phyloP scores from a whole-genome alignment of 768 basidiomycete species.

The Lactifluus pinguis region DNA sequence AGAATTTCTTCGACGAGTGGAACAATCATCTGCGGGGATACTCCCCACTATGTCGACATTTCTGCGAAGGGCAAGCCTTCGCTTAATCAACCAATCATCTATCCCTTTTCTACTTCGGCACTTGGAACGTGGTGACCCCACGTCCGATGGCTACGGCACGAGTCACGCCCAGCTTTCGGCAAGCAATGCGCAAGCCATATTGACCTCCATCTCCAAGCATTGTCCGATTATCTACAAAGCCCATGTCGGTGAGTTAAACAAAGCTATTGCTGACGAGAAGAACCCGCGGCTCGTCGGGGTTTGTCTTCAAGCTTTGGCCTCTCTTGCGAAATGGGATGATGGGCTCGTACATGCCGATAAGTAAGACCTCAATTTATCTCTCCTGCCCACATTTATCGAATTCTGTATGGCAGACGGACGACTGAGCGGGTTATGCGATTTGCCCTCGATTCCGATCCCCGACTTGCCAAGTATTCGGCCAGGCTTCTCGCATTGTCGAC shows the following conservation, averaged over 20 bases:
- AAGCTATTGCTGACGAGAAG: slow-evolving; percentile 60
- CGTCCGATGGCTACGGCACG: slow-evolving; percentile 29
- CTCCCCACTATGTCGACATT: slow-evolving; percentile 60
- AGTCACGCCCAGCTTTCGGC: slow-evolving; percentile 31
- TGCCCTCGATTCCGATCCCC: slow-evolving; percentile 48
- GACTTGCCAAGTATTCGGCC: slow-evolving; percentile 80
- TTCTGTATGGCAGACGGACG: slow-evolving; percentile 41
- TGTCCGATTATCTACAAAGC: slow-evolving; percentile 62
- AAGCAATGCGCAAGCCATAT: slow-evolving; percentile 41
- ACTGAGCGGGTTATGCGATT: slow-evolving; percentile 54
- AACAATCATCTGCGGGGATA: slow-evolving; percentile 54
- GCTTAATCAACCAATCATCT: slow-evolving; percentile 77
- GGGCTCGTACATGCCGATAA: slow-evolving; percentile 52
- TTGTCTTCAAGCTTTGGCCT: slow-evolving; percentile 68
- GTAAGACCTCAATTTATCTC: slow-evolving; percentile 29
- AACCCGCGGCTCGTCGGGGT: slow-evolving; percentile 48
- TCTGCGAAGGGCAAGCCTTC: slow-evolving; percentile 59
- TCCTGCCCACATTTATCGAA: neutral
- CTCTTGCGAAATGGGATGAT: slow-evolving; percentile 50
- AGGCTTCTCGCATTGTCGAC: slow-evolving; percentile 47
- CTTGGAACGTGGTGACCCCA: slow-evolving; percentile 36
- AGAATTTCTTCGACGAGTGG: slow-evolving; percentile 72
- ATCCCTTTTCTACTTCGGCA: slow-evolving; percentile 74
- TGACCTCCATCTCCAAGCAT: slow-evolving; percentile 63
- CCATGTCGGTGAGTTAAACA: slow-evolving; percentile 69